Evolutionary conservation across 805 yeast genomes (phyloP).

Genomic region (Wickerhamomyces mucosus): DNA sequence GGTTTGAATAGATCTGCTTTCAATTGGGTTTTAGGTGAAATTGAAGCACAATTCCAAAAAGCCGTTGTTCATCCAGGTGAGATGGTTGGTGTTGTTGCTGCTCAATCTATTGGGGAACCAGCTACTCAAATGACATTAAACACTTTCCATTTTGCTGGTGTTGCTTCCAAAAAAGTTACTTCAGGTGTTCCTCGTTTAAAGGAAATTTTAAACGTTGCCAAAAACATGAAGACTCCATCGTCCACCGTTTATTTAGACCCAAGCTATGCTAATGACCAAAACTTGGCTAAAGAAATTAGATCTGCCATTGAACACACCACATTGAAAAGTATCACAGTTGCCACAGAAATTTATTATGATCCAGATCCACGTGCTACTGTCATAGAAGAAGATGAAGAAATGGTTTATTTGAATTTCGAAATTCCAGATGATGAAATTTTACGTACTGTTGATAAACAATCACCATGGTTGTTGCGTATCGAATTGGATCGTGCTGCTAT

Average conservation of each 20-base stretch:
- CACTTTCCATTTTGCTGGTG: conserved; percentile 98
- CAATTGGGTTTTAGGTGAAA: conserved; percentile 92
- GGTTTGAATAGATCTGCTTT: conserved; percentile 78
- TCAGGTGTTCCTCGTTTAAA: conserved; percentile 96
- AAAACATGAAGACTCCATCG: conserved; percentile 99
- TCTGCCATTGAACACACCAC: conserved; percentile 97
- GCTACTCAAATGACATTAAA: conserved; percentile 97
- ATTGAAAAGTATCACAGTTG: conserved; percentile 88
- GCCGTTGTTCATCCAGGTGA: conserved; percentile 95
- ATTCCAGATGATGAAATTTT: conserved; percentile 97
- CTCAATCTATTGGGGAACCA: conserved; percentile 97
- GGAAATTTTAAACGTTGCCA: conserved; percentile 97
- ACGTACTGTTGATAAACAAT: conserved; percentile 85
- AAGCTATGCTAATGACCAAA: conserved; percentile 79
- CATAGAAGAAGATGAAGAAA: conserved; percentile 92
- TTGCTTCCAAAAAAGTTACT: conserved; percentile 90
- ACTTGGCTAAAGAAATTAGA: conserved; percentile 88
- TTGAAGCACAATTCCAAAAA: conserved; percentile 87
- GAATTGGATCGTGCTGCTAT: conserved; percentile 98
- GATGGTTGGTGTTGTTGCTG: conserved; percentile 97
- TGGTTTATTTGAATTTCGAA: conserved; percentile 94
- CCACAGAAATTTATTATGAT: conserved; percentile 94
- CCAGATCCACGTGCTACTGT: conserved; percentile 98
- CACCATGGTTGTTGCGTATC: conserved; percentile 95
- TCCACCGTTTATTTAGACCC: conserved; percentile 84